These are phyloP conservation scores for Leptographium wingfieldii DNA, from an alignment of 2,329 filamentous ascomycete species.

Conservation along the genomic window DNA sequence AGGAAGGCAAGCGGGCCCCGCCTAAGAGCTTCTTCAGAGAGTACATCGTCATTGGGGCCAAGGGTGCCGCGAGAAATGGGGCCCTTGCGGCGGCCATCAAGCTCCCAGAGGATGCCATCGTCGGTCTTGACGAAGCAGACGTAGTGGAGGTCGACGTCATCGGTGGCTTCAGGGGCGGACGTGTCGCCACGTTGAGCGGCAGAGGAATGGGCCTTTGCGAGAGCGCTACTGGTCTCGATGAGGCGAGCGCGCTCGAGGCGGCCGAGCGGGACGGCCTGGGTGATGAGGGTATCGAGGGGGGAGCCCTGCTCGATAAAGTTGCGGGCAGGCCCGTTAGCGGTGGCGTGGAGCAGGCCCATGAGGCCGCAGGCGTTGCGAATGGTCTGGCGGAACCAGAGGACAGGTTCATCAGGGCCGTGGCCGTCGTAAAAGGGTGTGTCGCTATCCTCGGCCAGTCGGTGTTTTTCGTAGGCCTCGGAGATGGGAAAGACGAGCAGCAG, in stretches of 20 bases:
- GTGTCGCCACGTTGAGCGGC: constrained; percentile 73
- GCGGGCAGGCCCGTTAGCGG: constrained; percentile 61
- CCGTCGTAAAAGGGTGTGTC: constrained; percentile 51
- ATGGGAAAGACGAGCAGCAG: constrained; percentile 89
- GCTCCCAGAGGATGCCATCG: constrained; percentile 51
- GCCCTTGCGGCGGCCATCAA: constrained; percentile 46
- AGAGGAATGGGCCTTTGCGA: constrained; percentile 67
- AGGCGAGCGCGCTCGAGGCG: constrained; percentile 56
- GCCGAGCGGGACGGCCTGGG: constrained; percentile 55
- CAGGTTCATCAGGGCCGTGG: constrained; percentile 56
- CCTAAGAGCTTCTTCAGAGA: constrained; percentile 62
- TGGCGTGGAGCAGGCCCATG: constrained; percentile 76
- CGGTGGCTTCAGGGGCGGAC: constrained; percentile 60
- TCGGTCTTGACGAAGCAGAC: constrained; percentile 78
- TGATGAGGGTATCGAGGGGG: constrained; percentile 52
- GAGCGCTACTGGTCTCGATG: constrained; percentile 60
- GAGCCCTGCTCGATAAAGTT: constrained; percentile 45
- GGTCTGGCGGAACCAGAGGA: constrained; percentile 90
- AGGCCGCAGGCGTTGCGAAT: constrained; percentile 88
- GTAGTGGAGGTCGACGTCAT: constrained; percentile 85
- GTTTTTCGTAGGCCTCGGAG: constrained; percentile 63
- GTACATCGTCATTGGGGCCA: constrained; percentile 50
- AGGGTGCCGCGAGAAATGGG: constrained; percentile 44
- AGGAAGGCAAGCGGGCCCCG: constrained; percentile 51
- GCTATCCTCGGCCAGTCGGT: constrained; percentile 62